Percentiles rank a stretch among this genome's conserved stretches.
Conservation (phyloP, 768 basidiomycete species). For the Mycena galopus region DNA sequence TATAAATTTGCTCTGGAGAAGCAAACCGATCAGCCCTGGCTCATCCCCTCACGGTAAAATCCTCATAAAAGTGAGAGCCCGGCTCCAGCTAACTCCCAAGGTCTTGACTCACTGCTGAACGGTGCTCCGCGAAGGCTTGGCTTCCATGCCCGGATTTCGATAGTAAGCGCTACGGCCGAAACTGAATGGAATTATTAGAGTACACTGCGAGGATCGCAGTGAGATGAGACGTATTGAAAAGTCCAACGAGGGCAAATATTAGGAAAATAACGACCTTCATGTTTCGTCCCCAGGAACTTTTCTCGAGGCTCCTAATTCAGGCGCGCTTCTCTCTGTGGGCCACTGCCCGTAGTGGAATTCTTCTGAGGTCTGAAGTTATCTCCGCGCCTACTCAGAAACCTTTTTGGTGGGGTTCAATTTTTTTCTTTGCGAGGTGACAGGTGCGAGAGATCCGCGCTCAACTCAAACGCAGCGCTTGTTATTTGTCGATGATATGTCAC, state of each 20-base stretch:
- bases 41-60: neutral
- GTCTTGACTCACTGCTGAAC: no score
- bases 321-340: no score
- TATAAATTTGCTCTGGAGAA: neutral
- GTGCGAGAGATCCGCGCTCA: no score
- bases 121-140: no score
- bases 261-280: conserved; percentile 19
- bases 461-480: no score
- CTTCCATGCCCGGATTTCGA: neutral
- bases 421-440: no score
- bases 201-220: neutral
- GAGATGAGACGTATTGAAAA: neutral
- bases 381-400: no score
- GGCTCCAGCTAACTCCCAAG: neutral
- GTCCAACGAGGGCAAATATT: neutral
- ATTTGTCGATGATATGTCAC: no score
- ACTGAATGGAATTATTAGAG: neutral
- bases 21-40: neutral
- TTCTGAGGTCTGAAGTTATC: no score
- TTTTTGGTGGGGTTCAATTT: no score
- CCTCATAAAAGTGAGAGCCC: neutral
- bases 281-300: conserved; percentile 26
- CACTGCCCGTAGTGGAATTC: no score
- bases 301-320: no score
- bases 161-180: neutral